Evolutionary conservation across 768 basidiomycete genomes (phyloP).

Genomic region (Terana coerulea): DNA sequence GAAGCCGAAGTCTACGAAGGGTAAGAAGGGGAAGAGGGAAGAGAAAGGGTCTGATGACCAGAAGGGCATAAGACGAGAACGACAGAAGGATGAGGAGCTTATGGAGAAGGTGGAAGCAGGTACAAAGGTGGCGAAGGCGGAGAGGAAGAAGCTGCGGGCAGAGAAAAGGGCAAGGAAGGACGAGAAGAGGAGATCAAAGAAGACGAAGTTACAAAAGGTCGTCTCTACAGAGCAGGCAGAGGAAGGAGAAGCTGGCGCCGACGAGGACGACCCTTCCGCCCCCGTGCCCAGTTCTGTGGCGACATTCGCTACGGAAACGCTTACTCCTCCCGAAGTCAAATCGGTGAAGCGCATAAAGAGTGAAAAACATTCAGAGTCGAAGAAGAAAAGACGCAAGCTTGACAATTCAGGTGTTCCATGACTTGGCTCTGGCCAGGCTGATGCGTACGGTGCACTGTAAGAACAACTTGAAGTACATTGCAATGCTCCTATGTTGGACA

Average conservation of each 20-base stretch:
- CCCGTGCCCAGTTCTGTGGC: too few species aligned
- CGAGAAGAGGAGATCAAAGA: slow-evolving; percentile 11
- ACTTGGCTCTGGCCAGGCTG: too few species aligned
- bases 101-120: not conserved
- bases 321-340: too few species aligned
- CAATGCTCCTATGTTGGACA: too few species aligned
- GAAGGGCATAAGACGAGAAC: slow-evolving; percentile 4
- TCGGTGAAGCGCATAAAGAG: not conserved
- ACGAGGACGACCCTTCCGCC: too few species aligned
- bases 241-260: slow-evolving; percentile 12
- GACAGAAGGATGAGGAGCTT: slow-evolving; percentile 9
- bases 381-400: not conserved
- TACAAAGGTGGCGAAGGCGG: slow-evolving; percentile 9
- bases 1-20: slow-evolving; percentile 4
- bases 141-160: slow-evolving; percentile 20
- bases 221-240: not conserved
- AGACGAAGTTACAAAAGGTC: too few species aligned
- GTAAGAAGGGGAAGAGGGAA: slow-evolving; percentile 4
- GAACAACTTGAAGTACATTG: too few species aligned
- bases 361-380: not conserved
- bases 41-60: slow-evolving; percentile 1
- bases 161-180: slow-evolving; percentile 25
- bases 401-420: not conserved
- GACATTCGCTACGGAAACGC: too few species aligned
- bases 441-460: too few species aligned